Evolutionary conservation across 768 basidiomycete species (phyloP).

Genomic region (Lentinula aciculospora): DNA sequence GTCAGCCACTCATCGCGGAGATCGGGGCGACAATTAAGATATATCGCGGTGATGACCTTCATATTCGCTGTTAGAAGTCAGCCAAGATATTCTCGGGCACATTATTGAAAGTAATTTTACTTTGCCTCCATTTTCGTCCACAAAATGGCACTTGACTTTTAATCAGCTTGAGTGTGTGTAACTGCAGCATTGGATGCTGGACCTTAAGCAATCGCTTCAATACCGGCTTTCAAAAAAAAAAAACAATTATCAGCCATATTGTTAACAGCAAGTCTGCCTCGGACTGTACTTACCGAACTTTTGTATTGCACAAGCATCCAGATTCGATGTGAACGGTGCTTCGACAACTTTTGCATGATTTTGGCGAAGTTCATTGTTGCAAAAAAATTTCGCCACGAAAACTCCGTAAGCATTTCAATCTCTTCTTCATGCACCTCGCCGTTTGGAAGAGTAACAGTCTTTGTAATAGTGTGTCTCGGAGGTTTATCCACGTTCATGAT

Average conservation of each 20-base stretch:
- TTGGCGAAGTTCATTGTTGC: conserved; percentile 95
- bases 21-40: conserved; percentile 95
- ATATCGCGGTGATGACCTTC: conserved; percentile 99
- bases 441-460: conserved; percentile 57
- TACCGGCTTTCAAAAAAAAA: conserved; percentile 74
- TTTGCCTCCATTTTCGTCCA: conserved; percentile 96
- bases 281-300: conserved; percentile 66
- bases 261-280: not conserved
- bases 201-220: conserved; percentile 93
- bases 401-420: conserved; percentile 87
- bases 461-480: conserved; percentile 53
- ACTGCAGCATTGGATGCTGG: conserved; percentile 88
- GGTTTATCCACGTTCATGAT: conserved; percentile 57
- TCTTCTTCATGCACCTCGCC: conserved; percentile 80
- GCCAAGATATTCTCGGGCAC: not conserved
- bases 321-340: conserved; percentile 90
- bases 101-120: conserved; percentile 36
- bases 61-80: conserved; percentile 71
- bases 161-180: conserved; percentile 93
- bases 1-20: conserved; percentile 97
- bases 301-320: conserved; percentile 98
- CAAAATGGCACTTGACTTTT: conserved; percentile 99
- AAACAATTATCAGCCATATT: not conserved
- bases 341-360: conserved; percentile 96
- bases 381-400: conserved; percentile 98